A percentile compares a stretch with the other conserved stretches of the same genome.
Evolutionary conservation across 495 filamentous ascomycete species (phyloP).

Genomic region (Schizothecium vesticola): DNA sequence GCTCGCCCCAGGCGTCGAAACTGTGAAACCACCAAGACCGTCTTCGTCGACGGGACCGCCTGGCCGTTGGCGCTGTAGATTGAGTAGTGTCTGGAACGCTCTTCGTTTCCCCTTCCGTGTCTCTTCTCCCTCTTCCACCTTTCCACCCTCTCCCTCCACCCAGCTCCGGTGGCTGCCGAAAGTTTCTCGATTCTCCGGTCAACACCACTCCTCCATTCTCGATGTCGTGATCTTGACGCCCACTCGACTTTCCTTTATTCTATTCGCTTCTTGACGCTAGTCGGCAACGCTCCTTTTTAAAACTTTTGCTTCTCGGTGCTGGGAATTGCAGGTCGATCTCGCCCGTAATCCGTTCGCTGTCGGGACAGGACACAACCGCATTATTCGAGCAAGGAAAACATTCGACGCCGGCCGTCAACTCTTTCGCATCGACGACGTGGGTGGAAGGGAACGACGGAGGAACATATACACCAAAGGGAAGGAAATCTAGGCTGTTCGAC

Average conservation of each 20-base stretch:
- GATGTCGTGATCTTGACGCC: conserved; percentile 21
- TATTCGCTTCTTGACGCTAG: conserved; percentile 16
- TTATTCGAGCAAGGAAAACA: not conserved
- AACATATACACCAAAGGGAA: not conserved
- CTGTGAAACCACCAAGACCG: not conserved
- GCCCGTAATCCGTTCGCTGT: conserved; percentile 12
- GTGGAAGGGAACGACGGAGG: conserved; percentile 12
- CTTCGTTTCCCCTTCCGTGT: conserved; percentile 3
- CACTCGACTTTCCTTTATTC: conserved; percentile 29
- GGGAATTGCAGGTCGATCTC: conserved; percentile 34
- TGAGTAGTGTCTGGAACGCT: conserved; percentile 6
- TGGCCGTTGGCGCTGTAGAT: not conserved
- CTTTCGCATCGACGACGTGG: conserved; percentile 2
- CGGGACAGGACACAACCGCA: conserved; percentile 6
- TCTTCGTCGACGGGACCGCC: not conserved
- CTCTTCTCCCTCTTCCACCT: not conserved
- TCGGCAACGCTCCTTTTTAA: conserved; percentile 10
- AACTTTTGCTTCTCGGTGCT: conserved; percentile 13
- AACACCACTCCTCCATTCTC: conserved; percentile 23
- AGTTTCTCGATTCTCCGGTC: not conserved
- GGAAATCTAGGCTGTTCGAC: conserved; percentile 15
- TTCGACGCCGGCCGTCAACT: conserved; percentile 25
- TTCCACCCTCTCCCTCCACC: conserved; percentile 7
- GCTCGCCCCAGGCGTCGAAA: not conserved
- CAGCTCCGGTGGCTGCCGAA: conserved; percentile 5